phyloP scores from a whole-genome alignment of 129 eudicot genomes.

The Logfia minima region DNA sequence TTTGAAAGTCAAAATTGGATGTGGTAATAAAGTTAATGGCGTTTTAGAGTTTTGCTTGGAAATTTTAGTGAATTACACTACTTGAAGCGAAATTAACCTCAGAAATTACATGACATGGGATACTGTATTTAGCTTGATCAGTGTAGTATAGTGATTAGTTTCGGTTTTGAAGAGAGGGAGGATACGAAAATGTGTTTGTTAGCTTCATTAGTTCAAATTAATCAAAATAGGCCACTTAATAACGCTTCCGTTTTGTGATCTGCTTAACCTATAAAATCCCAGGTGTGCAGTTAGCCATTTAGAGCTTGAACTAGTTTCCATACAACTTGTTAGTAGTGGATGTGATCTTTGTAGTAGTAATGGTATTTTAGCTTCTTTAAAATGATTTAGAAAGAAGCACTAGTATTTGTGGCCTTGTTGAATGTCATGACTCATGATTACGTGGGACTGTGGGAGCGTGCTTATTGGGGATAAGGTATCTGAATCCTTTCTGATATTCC shows the following conservation, averaged over 20 bases:
- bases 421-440: slow-evolving; percentile 18
- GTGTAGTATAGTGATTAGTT: neutral
- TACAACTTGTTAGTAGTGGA: neutral
- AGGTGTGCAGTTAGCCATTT: neutral
- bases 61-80: neutral
- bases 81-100: neutral
- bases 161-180: neutral
- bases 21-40: neutral
- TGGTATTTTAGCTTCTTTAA: neutral
- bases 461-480: neutral
- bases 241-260: neutral
- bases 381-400: slow-evolving; percentile 10
- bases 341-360: slow-evolving; percentile 3
- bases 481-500: slow-evolving; percentile 1
- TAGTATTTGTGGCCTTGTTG: slow-evolving; percentile 1
- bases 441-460: no score
- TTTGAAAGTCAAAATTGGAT: neutral
- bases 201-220: neutral
- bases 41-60: neutral
- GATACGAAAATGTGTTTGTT: neutral
- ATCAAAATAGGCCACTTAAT: neutral
- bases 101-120: neutral
- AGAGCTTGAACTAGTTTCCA: neutral
- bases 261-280: neutral
- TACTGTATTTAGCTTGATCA: neutral